Base-by-base conservation (phyloP, 1,284 basidiomycete species). In the Porodaedalea pini region DNA sequence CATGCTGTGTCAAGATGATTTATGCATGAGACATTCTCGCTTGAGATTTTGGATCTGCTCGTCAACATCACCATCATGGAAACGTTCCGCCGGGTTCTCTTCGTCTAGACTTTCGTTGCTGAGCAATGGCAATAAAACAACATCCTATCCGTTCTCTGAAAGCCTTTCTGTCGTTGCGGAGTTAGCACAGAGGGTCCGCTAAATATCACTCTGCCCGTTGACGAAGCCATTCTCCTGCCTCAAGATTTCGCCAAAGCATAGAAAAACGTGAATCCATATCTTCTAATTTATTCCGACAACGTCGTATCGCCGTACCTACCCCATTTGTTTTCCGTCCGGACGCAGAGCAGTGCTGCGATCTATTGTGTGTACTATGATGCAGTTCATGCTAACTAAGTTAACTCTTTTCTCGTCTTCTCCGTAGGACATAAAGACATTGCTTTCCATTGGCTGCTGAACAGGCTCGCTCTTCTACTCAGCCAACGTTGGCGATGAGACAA, bases 391-490 rank as follows among this genome's bases (percentile, higher is more conserved):
- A 37, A 13, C 41, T 21, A 11, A 44, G 21, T 34, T 34, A 6
- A 44, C 15, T 27, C 3, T 27, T 7, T n/a, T 47, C 31, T 29
- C 25, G 7, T 36, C 4, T 47, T 52, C 17, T 51, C 65, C 81
- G 74, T 75, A 78, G 58, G 74, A 74, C 59, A 88, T 92, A 40
- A 78, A 81, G 60, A 88, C 94, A n/a, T 73, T 86, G 57, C 73
- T 95, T 40, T 88, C 90, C 39, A 79, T 97, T 45, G 94, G 94
- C 56, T 94, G 94, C 40, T 96, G 92, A 92, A 84, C 82, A 4
- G 92, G 92, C 19, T 88, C 86, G 3, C 69, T 70, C 47, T 89
- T 76, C 75, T 97, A 91, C 74, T 95, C 92, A 0, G 73, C 80
- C 2, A 82, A 87, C 19, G 83, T 92, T 36, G 80, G 78, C 23